Conservation (phyloP, 495 filamentous ascomycete species). For the Penicillium lagena region DNA sequence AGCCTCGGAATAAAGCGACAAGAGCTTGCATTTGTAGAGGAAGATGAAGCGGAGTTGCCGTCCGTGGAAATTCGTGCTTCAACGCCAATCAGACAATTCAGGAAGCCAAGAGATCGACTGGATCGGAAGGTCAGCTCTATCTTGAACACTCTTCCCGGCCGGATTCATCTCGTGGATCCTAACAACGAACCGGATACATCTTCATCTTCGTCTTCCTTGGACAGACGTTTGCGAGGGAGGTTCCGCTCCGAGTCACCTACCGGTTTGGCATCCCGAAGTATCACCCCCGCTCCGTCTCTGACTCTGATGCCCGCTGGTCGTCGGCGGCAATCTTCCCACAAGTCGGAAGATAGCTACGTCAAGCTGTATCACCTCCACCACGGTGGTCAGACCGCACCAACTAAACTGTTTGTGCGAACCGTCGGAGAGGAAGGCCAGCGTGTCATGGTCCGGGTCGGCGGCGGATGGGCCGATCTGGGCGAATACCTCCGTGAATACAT, state of each 20-base stretch:
- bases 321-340: slow-evolving; percentile 28
- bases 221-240: slow-evolving; percentile 24
- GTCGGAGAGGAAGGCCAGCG: slow-evolving; percentile 87
- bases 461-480: slow-evolving; percentile 91
- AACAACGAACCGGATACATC: slow-evolving; percentile 24
- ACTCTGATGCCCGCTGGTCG: slow-evolving; percentile 57
- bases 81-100: slow-evolving; percentile 22
- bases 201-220: slow-evolving; percentile 31
- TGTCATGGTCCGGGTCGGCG: slow-evolving; percentile 95
- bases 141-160: slow-evolving; percentile 69
- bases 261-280: slow-evolving; percentile 26
- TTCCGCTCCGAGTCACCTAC: slow-evolving; percentile 32
- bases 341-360: slow-evolving; percentile 54
- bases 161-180: slow-evolving; percentile 57
- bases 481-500: slow-evolving; percentile 95
- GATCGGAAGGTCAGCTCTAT: slow-evolving; percentile 84
- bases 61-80: slow-evolving; percentile 25
- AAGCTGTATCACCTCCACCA: slow-evolving; percentile 92
- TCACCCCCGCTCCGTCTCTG: slow-evolving; percentile 60
- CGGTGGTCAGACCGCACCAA: slow-evolving; percentile 70
- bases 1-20: slow-evolving; percentile 27
- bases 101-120: slow-evolving; percentile 57
- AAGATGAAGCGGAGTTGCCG: slow-evolving; percentile 12
- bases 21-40: slow-evolving; percentile 19
- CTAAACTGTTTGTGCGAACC: slow-evolving; percentile 86